Percentiles rank a stretch among this genome's conserved stretches.
These are phyloP conservation scores for Cucurbita argyrosperma DNA, from an alignment of 306 rosid species.

Conservation along the genomic window DNA sequence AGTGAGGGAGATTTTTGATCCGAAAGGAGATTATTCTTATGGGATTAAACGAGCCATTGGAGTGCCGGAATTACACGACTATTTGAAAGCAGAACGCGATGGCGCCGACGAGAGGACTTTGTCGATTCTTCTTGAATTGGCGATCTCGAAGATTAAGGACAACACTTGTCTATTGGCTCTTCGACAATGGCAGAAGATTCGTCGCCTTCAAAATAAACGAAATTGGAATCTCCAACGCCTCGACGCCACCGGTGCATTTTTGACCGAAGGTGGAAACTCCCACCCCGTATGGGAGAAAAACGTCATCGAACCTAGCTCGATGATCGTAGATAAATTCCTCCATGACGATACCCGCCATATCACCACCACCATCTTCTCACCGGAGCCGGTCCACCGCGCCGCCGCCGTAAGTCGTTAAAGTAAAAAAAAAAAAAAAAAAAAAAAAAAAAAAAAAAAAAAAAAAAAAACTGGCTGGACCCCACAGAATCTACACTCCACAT, in stretches of 20 bases:
- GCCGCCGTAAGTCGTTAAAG: not conserved
- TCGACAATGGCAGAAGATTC: slow-evolving; percentile 2
- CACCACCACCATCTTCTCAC: not conserved
- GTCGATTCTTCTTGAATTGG: not conserved
- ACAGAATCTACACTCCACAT: slow-evolving; percentile 3
- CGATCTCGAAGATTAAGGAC: not conserved
- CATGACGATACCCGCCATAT: not conserved
- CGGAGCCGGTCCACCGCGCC: not conserved
- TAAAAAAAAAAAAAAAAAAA: not conserved
- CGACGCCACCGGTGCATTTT: not conserved
- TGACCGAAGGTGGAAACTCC: not conserved
- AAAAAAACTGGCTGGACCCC: not conserved
- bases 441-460: not conserved
- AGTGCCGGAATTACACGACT: slow-evolving; percentile 10
- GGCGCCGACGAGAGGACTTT: not conserved
- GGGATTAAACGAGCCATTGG: slow-evolving; percentile 12
- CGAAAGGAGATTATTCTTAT: not conserved
- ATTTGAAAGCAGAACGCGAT: not conserved
- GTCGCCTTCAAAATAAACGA: not conserved
- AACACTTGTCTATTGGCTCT: slow-evolving; percentile 2
- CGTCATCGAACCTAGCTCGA: not conserved
- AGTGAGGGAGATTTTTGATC: slow-evolving; percentile 5
- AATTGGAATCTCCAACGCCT: slow-evolving; percentile 1
- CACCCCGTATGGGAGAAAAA: not conserved
- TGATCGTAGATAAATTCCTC: slow-evolving; percentile 3